Conservation (phyloP, 345 rosid species). For the Aquilaria sinensis region DNA sequence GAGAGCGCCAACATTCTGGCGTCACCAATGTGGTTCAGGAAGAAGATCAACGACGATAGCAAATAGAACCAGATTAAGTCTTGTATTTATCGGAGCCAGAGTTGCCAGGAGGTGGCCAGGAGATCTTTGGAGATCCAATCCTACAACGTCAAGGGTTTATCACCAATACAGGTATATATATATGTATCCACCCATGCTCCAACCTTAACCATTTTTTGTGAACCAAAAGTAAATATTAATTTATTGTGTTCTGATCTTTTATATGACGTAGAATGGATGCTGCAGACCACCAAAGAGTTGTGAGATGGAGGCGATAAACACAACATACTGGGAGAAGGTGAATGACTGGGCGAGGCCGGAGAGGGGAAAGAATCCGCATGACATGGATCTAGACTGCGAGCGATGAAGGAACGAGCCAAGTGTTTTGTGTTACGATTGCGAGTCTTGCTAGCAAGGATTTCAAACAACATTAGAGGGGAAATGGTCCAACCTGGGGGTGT, state of each 20-base stretch:
- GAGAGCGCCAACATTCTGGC: conserved; percentile 42
- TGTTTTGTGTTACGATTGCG: conserved; percentile 54
- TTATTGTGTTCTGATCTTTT: too few species aligned
- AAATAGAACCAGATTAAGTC: conserved; percentile 58
- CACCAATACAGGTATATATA: conserved; percentile 47
- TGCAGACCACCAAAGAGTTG: conserved; percentile 65
- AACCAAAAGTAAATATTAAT: too few species aligned
- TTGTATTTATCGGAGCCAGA: conserved; percentile 43
- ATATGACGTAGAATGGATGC: conserved; percentile 48
- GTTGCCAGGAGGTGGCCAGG: conserved; percentile 34
- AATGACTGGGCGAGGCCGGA: conserved; percentile 7
- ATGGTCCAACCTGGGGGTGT: conserved; percentile 71
- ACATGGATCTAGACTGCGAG: conserved; percentile 32
- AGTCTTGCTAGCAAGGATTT: conserved; percentile 50
- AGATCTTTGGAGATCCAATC: conserved; percentile 23
- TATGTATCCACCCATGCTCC: background rate
- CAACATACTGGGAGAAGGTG: conserved; percentile 49
- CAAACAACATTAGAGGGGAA: conserved; percentile 36
- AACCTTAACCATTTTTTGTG: too few species aligned
- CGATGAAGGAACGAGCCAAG: conserved; percentile 42
- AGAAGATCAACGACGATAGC: conserved; percentile 29
- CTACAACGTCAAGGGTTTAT: conserved; percentile 31
- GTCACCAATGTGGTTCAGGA: conserved; percentile 50
- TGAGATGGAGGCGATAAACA: conserved; percentile 51
- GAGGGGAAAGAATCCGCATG: background rate